Evolutionary conservation across 495 filamentous ascomycete genomes (phyloP), one percentile per base, ranked within the genome.

Genomic region (Talaromyces proteolyticus): DNA sequence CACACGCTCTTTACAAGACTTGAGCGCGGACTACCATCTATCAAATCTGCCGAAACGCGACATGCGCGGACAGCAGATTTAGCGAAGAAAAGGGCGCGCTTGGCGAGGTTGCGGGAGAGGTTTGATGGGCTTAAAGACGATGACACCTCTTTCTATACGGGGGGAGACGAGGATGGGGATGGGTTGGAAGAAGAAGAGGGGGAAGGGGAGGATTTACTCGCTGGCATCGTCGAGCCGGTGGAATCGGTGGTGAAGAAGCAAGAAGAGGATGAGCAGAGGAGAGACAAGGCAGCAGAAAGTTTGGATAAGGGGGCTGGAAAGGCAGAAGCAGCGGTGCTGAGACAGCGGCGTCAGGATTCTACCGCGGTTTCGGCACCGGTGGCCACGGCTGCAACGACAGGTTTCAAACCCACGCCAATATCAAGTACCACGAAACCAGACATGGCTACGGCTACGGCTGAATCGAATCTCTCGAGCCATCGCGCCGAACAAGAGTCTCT

Each of bases 401-500:
- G 58, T 23, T 49, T 45, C 26, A 44, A 48, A 44, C 41, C 50
- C 29, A 41, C 40, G 20, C 50, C 22, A 25, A 57, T 18, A 39
- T 52, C 50, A 8, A 47, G 62, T 17, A 16, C 55, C 11, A 17
- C 61, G 3, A 23, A 58, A 26, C 49, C 56, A 22, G 45, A 34
- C 19, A 53, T 42, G 5, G 50, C 60, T 18, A 62, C 53, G 18
- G 26, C 19, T 41, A 68, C 65, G 10, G 74, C 76, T 4, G 90
- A 95, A 66, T 74, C 79, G 0, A 76, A 88, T 20, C 80, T 96
- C 5, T 78, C 83, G 53, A 72, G 81, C 52, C 77, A 94, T 53
- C 85, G 89, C 46, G 66, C 67, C 29, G 89, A 95, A 66, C 91
- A 96, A 64, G 89, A 95, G 62, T 70, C 77, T n/a, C 77, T 98